Conservation (phyloP, 179 eudicot species). For the Spinacia oleracea region DNA sequence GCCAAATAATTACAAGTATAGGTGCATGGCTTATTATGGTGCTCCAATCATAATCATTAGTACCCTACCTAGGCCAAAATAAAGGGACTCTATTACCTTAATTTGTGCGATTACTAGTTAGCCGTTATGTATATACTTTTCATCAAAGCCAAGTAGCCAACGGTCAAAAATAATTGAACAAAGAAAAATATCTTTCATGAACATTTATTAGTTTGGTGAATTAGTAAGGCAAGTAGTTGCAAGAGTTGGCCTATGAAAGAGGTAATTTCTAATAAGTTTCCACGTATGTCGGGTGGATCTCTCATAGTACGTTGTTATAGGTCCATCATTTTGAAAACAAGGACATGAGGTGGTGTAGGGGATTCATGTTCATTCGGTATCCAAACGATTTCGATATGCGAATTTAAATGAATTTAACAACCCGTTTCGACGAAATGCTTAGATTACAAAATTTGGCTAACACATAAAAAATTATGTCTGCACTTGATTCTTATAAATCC, state of each 20-base stretch:
- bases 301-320: not conserved
- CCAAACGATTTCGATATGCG: no score
- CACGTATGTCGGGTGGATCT: not conserved
- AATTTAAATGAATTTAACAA: no score
- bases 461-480: no score
- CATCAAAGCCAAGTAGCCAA: not conserved
- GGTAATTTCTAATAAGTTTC: not conserved
- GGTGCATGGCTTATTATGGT: conserved; percentile 5
- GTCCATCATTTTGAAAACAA: not conserved
- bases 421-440: no score
- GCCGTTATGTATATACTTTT: not conserved
- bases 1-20: not conserved
- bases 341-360: not conserved
- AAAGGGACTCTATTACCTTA: conserved; percentile 4
- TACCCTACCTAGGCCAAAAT: conserved; percentile 1
- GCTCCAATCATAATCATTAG: not conserved
- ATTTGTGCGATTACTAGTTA: not conserved
- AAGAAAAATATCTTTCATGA: not conserved
- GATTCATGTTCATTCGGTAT: no score
- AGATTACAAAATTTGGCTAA: no score
- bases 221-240: not conserved
- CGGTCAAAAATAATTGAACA: not conserved
- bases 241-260: not conserved
- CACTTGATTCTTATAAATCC: no score
- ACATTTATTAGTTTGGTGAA: conserved; percentile 13